These are phyloP conservation scores for Castanea sativa DNA, from an alignment of 306 rosid genomes.

Conservation along the genomic window DNA sequence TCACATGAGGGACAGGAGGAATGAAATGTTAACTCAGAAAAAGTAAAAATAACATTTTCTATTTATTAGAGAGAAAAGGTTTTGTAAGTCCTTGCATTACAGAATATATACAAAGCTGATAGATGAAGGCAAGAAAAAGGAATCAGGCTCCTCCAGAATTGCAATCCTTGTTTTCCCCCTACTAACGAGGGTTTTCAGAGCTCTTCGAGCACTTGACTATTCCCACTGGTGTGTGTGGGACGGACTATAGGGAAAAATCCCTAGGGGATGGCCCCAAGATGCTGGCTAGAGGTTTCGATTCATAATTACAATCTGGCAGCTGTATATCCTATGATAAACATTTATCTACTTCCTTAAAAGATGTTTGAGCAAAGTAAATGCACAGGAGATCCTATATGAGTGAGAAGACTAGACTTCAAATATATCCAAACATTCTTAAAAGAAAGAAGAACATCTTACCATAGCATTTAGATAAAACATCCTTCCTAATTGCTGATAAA, in stretches of 20 bases:
- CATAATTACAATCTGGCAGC: neutral
- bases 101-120: neutral
- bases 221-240: no score
- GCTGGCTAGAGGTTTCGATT: no score
- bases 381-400: neutral
- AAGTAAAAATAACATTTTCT: slow-evolving; percentile 1
- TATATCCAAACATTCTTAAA: neutral
- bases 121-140: neutral
- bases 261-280: no score
- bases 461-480: slow-evolving; percentile 91
- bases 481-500: slow-evolving; percentile 87
- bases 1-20: slow-evolving; percentile 6
- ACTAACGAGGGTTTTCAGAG: no score
- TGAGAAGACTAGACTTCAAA: neutral
- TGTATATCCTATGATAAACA: neutral
- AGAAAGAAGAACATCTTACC: slow-evolving; percentile 46
- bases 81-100: neutral
- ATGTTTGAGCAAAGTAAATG: slow-evolving; percentile 8
- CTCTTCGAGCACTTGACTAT: no score
- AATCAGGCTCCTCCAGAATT: neutral
- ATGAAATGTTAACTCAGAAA: neutral
- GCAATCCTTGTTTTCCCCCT: no score
- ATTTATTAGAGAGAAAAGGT: slow-evolving; percentile 10
- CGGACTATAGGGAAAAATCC: no score
- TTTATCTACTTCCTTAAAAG: neutral